Percentiles rank a stretch among this genome's conserved stretches.
Conservation (phyloP, 2,329 filamentous ascomycete species). For the Phyllosticta capitalensis region DNA sequence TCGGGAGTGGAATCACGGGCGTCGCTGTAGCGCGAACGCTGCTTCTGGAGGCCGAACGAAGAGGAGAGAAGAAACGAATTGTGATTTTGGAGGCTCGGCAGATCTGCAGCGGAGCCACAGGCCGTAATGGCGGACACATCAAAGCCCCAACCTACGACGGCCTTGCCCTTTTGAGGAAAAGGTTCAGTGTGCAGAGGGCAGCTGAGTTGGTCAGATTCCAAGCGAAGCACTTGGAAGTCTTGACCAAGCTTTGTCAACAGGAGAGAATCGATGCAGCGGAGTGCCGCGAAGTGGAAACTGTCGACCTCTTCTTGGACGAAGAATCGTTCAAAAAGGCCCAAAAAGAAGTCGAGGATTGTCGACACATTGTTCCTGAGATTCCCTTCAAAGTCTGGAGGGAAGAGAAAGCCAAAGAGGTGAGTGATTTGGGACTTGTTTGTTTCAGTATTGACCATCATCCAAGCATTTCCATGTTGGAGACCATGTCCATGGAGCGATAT, state of each 20-base stretch:
- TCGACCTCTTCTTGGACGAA: slow-evolving; percentile 6
- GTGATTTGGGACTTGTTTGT: neutral
- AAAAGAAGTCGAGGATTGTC: neutral
- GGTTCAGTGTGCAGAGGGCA: slow-evolving; percentile 17
- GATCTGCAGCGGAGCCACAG: slow-evolving; percentile 44
- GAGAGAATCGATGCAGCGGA: neutral
- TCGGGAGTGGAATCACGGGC: slow-evolving; percentile 58
- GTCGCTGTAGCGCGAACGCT: slow-evolving; percentile 57
- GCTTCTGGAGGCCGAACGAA: slow-evolving; percentile 12
- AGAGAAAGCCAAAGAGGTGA: slow-evolving; percentile 1
- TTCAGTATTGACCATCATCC: neutral
- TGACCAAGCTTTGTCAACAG: neutral
- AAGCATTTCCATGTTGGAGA: neutral
- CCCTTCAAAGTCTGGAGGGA: neutral
- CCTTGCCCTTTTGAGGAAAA: slow-evolving; percentile 14
- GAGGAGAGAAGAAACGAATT: neutral
- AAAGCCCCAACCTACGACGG: slow-evolving; percentile 31
- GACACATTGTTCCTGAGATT: neutral
- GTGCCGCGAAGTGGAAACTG: slow-evolving; percentile 9
- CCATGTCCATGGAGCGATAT: slow-evolving; percentile 5
- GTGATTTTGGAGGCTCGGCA: slow-evolving; percentile 40
- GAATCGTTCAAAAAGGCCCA: neutral
- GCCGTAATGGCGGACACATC: slow-evolving; percentile 45
- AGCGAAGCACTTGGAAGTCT: neutral
- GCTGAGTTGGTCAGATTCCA: slow-evolving; percentile 17